These are phyloP conservation scores for Fusarium burgessii DNA, from an alignment of 2,329 filamentous ascomycete species.

Conservation along the genomic window DNA sequence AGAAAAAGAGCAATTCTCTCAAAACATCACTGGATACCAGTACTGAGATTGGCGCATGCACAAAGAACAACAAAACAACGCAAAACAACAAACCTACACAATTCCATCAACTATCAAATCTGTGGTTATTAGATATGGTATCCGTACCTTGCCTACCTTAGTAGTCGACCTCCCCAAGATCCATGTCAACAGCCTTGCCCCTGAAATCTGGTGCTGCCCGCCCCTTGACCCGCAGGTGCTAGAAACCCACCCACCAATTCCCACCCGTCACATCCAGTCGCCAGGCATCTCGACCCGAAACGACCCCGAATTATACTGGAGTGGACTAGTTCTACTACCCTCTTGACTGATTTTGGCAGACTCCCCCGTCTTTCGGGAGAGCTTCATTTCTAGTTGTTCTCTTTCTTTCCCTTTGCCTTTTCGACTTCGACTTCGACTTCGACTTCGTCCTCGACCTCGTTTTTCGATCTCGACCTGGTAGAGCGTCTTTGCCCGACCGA, in stretches of 20 bases:
- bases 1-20: not conserved
- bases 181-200: slow-evolving; percentile 40
- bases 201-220: slow-evolving; percentile 43
- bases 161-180: not conserved
- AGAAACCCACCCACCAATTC: slow-evolving; percentile 28
- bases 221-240: slow-evolving; percentile 38
- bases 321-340: slow-evolving; percentile 21
- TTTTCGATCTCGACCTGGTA: slow-evolving; percentile 5
- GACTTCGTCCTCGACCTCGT: slow-evolving; percentile 7
- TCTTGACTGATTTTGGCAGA: slow-evolving; percentile 34
- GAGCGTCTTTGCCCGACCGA: slow-evolving; percentile 11
- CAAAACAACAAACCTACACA: not conserved
- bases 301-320: slow-evolving; percentile 41
- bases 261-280: slow-evolving; percentile 15
- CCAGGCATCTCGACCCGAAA: slow-evolving; percentile 26
- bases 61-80: not conserved
- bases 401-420: slow-evolving; percentile 21
- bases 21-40: not conserved
- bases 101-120: slow-evolving; percentile 5
- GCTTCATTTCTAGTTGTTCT: slow-evolving; percentile 24
- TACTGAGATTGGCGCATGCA: not conserved
- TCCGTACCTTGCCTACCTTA: too few relatives aligned
- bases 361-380: slow-evolving; percentile 40
- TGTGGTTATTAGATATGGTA: slow-evolving; percentile 8
- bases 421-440: slow-evolving; percentile 9